Evolutionary conservation across 2,329 filamentous ascomycete species (phyloP), one percentile per base, ranked within the genome.

Genomic region (Aphanoascus verrucosus): DNA sequence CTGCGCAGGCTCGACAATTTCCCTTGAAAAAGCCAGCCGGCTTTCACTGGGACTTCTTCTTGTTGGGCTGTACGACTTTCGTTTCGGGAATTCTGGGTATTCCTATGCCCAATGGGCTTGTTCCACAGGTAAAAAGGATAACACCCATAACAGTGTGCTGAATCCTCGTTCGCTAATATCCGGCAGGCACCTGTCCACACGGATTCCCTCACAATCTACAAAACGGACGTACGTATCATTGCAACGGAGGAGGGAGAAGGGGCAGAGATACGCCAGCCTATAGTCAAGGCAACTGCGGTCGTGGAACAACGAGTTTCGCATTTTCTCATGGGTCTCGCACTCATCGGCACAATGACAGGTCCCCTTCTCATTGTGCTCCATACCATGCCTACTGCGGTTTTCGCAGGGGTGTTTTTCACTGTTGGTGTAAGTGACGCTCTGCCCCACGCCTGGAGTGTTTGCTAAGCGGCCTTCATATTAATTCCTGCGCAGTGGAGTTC

Each of bases 11-110:
- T 12, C 74, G 73, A 23, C 72, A 78, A 23, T 81, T 77, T 46
- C 78, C 78, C 0, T 67, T 81, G 9, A 73, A 72, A 50, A 81
- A 81, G 58, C 78, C 78, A 0, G 77, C 76, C 0, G 78, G 78
- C n/a, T 81, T 80, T 60, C 77, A 80, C 61, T 80, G 78, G 77
- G 78, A 81, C 62, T 74, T 80, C 59, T 80, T 80, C 63, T 69
- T 81, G 0, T 70, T 81, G 0, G 78, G 78, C 5, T 71, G 74
- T 55, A 80, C 78, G 0, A 79, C 76, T 1, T 77, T 78, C 55
- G 69, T 80, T 17, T 71, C 73, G 1, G 77, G 76, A 0, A 71
- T 81, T n/a, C 68, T 81, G 9, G 77, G 77, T 1, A 71, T 81
- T 5, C 78, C 78, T 0, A 71, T 80, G 37, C 78, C 78, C 1